Evolutionary conservation across 768 basidiomycete genomes (phyloP).

Genomic region (Leccinum rimulosum): DNA sequence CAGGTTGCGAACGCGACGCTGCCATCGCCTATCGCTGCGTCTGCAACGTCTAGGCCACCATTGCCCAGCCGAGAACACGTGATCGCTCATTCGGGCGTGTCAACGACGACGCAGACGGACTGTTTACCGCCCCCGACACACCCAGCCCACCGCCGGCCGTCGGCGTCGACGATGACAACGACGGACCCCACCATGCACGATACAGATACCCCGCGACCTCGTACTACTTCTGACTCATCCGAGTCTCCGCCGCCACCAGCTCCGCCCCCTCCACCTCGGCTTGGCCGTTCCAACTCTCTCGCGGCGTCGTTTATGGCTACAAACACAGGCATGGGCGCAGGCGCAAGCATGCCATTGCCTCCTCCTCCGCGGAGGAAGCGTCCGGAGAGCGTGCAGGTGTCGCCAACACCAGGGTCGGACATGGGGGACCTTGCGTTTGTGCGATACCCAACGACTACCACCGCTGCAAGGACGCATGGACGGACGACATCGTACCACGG

Average conservation of each 20-base stretch:
- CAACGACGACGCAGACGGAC: slow-evolving; percentile 3
- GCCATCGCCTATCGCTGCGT: slow-evolving; percentile 7
- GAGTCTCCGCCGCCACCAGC: not conserved
- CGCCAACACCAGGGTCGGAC: slow-evolving; percentile 8
- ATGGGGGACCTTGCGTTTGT: slow-evolving; percentile 16
- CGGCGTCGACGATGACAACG: not conserved
- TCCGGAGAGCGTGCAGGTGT: slow-evolving; percentile 65
- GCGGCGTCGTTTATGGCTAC: slow-evolving; percentile 21
- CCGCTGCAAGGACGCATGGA: slow-evolving; percentile 10
- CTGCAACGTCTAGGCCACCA: slow-evolving; percentile 20
- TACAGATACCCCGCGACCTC: slow-evolving; percentile 15
- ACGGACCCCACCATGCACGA: slow-evolving; percentile 27
- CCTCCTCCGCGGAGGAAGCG: slow-evolving; percentile 51
- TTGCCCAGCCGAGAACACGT: slow-evolving; percentile 21
- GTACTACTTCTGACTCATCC: slow-evolving; percentile 3
- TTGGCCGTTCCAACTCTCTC: slow-evolving; percentile 55
- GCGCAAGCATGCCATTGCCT: slow-evolving; percentile 27
- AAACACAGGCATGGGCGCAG: not conserved
- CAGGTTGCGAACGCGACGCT: slow-evolving; percentile 41
- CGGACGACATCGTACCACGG: slow-evolving; percentile 20
- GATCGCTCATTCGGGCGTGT: slow-evolving; percentile 1
- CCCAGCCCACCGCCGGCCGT: slow-evolving; percentile 47
- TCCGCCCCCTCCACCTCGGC: slow-evolving; percentile 33
- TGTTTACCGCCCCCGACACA: slow-evolving; percentile 47
- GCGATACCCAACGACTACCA: slow-evolving; percentile 3